phyloP scores from a whole-genome alignment of 108 stramenopile genomes.

The Chaetoceros muelleri region DNA sequence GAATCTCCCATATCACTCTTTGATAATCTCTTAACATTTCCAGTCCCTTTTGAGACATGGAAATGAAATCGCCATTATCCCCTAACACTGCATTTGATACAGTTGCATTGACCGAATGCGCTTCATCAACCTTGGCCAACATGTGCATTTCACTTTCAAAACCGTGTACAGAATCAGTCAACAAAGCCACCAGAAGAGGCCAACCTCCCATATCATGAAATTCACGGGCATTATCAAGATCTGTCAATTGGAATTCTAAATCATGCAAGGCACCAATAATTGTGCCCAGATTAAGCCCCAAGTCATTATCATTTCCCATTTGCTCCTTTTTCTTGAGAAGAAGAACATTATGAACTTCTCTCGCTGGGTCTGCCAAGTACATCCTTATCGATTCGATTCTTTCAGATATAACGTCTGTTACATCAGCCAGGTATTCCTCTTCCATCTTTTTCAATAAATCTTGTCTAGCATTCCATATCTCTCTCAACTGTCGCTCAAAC shows the following conservation, averaged over 20 bases:
- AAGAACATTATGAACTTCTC: slow-evolving; percentile 6
- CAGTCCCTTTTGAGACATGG: background rate
- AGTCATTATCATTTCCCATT: background rate
- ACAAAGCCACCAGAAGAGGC: slow-evolving; percentile 50
- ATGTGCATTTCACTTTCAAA: slow-evolving; percentile 8
- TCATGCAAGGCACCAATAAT: slow-evolving; percentile 54
- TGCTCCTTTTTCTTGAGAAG: background rate
- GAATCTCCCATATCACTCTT: slow-evolving; percentile 29
- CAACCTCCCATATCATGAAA: slow-evolving; percentile 92
- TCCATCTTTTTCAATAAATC: slow-evolving; percentile 45
- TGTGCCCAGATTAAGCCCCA: background rate
- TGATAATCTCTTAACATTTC: background rate
- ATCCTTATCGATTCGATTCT: slow-evolving; percentile 36
- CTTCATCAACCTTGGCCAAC: slow-evolving; percentile 5
- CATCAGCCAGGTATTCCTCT: slow-evolving; percentile 30
- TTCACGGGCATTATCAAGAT: slow-evolving; percentile 91
- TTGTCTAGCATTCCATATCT: slow-evolving; percentile 78
- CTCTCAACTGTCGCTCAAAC: slow-evolving; percentile 56
- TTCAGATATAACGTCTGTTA: slow-evolving; percentile 52
- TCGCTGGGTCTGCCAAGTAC: slow-evolving; percentile 41
- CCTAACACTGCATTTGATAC: background rate
- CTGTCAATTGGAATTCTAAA: slow-evolving; percentile 82
- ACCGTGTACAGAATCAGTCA: slow-evolving; percentile 41
- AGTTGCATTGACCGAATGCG: slow-evolving; percentile 4
- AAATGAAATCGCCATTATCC: slow-evolving; percentile 1